Conservation (phyloP, 345 rosid genomes). For the Punica granatum region DNA sequence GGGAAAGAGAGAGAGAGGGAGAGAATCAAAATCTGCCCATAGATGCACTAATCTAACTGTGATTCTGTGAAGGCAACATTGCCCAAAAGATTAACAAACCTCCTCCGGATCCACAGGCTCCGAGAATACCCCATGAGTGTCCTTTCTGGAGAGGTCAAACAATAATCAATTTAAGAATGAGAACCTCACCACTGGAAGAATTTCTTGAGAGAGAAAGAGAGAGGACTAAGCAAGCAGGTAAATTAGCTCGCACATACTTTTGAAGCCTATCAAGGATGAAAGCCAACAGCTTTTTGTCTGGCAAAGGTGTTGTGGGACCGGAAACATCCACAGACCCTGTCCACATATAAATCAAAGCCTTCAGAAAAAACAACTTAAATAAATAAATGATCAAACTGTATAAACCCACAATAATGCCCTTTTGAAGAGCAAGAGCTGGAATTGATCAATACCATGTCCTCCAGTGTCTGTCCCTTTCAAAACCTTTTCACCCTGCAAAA, state of each 20-base stretch:
- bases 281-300: constrained; percentile 95
- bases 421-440: constrained; percentile 21
- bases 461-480: constrained; percentile 83
- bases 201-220: neutral
- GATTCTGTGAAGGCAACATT: neutral
- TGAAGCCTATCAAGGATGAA: constrained; percentile 99
- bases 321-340: constrained; percentile 73
- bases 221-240: neutral
- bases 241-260: constrained; percentile 55
- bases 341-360: constrained; percentile 37
- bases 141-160: constrained; percentile 56
- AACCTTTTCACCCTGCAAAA: constrained; percentile 68
- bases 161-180: constrained; percentile 19
- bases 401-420: constrained; percentile 31
- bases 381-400: constrained; percentile 8
- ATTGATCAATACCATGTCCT: constrained; percentile 43
- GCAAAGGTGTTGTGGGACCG: constrained; percentile 96
- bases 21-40: neutral
- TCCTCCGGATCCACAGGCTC: constrained; percentile 79
- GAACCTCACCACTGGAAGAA: constrained; percentile 16
- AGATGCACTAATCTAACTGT: neutral
- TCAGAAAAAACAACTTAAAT: constrained; percentile 2
- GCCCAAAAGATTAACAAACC: constrained; percentile 9
- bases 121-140: constrained; percentile 86
- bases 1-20: neutral